Conservation (phyloP, 169 alveolate species). For the Plasmodium gallinaceum region DNA sequence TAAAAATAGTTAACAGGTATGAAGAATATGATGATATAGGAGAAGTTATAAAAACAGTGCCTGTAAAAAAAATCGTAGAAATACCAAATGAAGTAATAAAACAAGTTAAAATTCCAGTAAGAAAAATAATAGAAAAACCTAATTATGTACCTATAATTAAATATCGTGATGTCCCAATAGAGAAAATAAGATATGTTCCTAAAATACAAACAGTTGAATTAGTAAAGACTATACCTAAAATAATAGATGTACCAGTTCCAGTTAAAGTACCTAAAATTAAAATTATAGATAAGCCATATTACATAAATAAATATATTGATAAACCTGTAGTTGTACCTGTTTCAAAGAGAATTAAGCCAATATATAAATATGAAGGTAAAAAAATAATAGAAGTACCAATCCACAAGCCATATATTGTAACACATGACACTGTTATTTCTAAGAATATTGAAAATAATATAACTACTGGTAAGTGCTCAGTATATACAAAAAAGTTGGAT, state of each 20-base stretch:
- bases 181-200: constrained; percentile 84
- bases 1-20: constrained; percentile 81
- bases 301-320: constrained; percentile 83
- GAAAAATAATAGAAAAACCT: constrained; percentile 84
- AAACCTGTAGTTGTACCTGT: constrained; percentile 87
- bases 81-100: constrained; percentile 85
- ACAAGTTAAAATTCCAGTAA: constrained; percentile 83
- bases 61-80: constrained; percentile 83
- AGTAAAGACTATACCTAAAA: constrained; percentile 81
- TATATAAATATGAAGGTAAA: constrained; percentile 81
- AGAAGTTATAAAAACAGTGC: constrained; percentile 84
- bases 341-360: constrained; percentile 81
- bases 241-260: constrained; percentile 86
- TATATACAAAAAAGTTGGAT: constrained; percentile 53
- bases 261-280: constrained; percentile 83
- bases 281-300: constrained; percentile 82
- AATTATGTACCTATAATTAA: constrained; percentile 82
- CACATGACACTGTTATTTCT: constrained; percentile 81
- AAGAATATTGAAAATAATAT: constrained; percentile 28
- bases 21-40: constrained; percentile 87
- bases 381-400: constrained; percentile 84
- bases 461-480: constrained; percentile 50
- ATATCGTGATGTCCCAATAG: constrained; percentile 87
- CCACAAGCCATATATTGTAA: constrained; percentile 85
- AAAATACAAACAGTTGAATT: constrained; percentile 84